Conservation (phyloP, 2,329 filamentous ascomycete genomes). For the Septoria linicola region DNA sequence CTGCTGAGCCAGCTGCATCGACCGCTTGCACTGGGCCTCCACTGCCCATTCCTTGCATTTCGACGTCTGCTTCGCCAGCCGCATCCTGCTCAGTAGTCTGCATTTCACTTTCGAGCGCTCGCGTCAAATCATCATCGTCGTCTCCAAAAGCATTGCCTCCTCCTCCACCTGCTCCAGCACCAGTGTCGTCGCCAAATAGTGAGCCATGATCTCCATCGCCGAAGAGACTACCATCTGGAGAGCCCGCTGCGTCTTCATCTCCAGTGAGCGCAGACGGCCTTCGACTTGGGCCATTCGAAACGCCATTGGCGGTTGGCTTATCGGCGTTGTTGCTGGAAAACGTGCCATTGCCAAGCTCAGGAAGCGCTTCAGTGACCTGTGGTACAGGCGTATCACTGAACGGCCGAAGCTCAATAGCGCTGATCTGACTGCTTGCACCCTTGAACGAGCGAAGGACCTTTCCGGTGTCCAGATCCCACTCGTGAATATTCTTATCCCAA, state of each 20-base stretch:
- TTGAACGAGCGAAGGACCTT: slow-evolving; percentile 72
- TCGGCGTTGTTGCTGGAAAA: slow-evolving; percentile 71
- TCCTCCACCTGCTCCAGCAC: slow-evolving; percentile 51
- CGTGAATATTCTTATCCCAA: slow-evolving; percentile 92
- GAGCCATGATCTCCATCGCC: slow-evolving; percentile 70
- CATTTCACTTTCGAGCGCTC: slow-evolving; percentile 62
- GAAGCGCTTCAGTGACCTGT: slow-evolving; percentile 64
- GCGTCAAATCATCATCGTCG: slow-evolving; percentile 79
- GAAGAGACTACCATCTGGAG: slow-evolving; percentile 78
- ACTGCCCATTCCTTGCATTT: slow-evolving; percentile 46
- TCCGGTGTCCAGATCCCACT: slow-evolving; percentile 93
- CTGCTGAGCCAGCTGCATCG: slow-evolving; percentile 10
- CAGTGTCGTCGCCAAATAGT: slow-evolving; percentile 72
- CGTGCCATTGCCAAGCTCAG: slow-evolving; percentile 60
- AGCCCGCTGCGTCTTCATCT: slow-evolving; percentile 59
- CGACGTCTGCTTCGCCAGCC: slow-evolving; percentile 36
- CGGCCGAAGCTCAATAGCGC: slow-evolving; percentile 80
- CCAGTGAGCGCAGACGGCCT: slow-evolving; percentile 31
- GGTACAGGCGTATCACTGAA: slow-evolving; percentile 73
- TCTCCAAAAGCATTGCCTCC: slow-evolving; percentile 64
- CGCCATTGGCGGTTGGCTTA: slow-evolving; percentile 58
- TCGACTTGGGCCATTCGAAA: slow-evolving; percentile 39
- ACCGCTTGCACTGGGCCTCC: slow-evolving; percentile 42
- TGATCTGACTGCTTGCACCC: slow-evolving; percentile 78
- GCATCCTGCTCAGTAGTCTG: slow-evolving; percentile 40